Evolutionary conservation across 257 asterid genomes (phyloP).

Genomic region (Marsdenia floribunda): DNA sequence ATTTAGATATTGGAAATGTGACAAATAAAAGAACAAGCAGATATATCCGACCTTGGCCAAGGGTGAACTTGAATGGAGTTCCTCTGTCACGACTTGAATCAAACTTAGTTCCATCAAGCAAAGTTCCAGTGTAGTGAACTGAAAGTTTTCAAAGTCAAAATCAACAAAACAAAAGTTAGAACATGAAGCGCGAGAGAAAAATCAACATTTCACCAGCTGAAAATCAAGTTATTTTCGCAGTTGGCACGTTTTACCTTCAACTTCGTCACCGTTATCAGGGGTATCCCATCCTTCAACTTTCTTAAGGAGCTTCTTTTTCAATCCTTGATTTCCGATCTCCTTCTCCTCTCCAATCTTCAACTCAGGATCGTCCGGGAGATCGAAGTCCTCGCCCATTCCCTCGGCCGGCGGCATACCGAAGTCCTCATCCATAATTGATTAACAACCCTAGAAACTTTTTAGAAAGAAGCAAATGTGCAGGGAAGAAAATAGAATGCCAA

Average conservation of each 20-base stretch:
- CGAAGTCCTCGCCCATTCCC: slow-evolving; percentile 35
- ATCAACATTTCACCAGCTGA: not conserved
- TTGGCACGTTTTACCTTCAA: slow-evolving; percentile 27
- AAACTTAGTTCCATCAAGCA: slow-evolving; percentile 53
- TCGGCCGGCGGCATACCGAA: slow-evolving; percentile 38
- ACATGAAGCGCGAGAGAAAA: not conserved
- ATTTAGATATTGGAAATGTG: not conserved
- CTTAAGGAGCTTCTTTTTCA: slow-evolving; percentile 51
- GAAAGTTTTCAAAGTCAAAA: not conserved
- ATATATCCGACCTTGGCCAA: slow-evolving; percentile 43
- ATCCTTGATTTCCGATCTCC: slow-evolving; percentile 45
- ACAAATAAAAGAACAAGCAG: not conserved
- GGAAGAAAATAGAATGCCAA: not conserved
- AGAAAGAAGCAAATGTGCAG: not conserved
- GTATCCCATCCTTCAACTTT: slow-evolving; percentile 47
- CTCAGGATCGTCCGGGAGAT: slow-evolving; percentile 32
- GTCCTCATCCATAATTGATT: slow-evolving; percentile 30
- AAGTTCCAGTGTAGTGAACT: slow-evolving; percentile 55
- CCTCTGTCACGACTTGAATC: slow-evolving; percentile 56
- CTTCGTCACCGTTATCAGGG: slow-evolving; percentile 52
- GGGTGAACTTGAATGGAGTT: slow-evolving; percentile 46
- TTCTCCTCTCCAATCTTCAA: slow-evolving; percentile 49
- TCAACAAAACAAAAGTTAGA: not conserved
- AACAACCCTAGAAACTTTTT: not conserved
- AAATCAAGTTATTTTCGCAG: not conserved